Evolutionary conservation across 169 alveolate genomes (phyloP).

Genomic region (Theileria parva): DNA sequence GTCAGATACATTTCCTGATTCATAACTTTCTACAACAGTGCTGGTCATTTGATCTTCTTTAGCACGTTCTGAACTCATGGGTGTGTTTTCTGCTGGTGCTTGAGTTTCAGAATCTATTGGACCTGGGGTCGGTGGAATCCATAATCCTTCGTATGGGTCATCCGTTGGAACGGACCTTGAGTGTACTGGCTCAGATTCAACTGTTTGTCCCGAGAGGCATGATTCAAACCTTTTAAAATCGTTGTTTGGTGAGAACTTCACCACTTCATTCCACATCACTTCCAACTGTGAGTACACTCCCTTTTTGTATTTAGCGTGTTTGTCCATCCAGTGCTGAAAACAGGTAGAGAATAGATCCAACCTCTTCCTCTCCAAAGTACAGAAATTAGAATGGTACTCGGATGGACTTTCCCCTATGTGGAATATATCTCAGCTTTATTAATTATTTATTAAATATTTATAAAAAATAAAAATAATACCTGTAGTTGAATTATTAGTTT

Average conservation of each 20-base stretch:
- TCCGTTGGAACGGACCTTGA: conserved; percentile 1
- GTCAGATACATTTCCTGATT: neutral
- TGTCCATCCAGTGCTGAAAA: conserved; percentile 52
- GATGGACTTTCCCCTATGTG: neutral
- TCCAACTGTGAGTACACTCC: conserved; percentile 31
- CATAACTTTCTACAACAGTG: neutral
- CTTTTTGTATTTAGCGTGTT: conserved; percentile 42
- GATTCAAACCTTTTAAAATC: conserved; percentile 45
- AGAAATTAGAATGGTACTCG: conserved; percentile 46
- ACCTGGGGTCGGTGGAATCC: conserved; percentile 5
- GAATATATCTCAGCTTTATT: neutral
- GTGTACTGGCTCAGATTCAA: neutral
- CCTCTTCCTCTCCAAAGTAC: conserved; percentile 36
- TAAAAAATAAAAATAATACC: neutral
- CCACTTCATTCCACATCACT: conserved; percentile 33
- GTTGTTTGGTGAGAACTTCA: conserved; percentile 50
- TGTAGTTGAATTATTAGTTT: neutral
- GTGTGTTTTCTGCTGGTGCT: neutral
- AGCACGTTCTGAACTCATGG: neutral
- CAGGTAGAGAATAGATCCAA: conserved; percentile 39
- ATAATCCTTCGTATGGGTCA: neutral
- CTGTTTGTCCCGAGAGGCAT: conserved; percentile 34
- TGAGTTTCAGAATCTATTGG: conserved; percentile 5
- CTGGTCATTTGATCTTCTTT: neutral
- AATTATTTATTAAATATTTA: neutral